Percentiles rank a stretch among this genome's conserved stretches.
These are phyloP conservation scores for Phytopythium litorale DNA, from an alignment of 352 stramenopile species.

Conservation along the genomic window DNA sequence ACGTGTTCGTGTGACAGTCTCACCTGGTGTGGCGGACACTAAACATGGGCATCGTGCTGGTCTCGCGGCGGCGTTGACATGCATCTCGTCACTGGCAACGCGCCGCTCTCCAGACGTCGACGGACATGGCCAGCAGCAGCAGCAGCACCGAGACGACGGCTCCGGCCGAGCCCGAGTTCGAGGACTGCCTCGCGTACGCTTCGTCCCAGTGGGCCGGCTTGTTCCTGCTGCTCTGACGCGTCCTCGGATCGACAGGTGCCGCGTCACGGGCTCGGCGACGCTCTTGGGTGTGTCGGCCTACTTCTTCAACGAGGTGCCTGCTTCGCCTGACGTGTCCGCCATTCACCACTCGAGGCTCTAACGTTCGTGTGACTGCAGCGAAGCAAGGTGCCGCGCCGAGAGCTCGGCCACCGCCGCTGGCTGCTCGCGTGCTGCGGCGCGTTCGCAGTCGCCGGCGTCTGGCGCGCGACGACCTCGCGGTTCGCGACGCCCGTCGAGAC, in stretches of 20 bases:
- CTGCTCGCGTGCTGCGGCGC: conserved; percentile 43
- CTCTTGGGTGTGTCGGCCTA: conserved; percentile 49
- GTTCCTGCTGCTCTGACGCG: too few relatives aligned
- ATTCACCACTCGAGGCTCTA: too few relatives aligned
- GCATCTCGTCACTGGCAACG: conserved; percentile 2
- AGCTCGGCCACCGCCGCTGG: conserved; percentile 54
- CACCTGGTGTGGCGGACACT: background rate
- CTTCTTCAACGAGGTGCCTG: conserved; percentile 47
- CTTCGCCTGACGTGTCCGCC: too few relatives aligned
- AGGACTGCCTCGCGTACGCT: conserved; percentile 30
- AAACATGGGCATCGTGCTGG: background rate
- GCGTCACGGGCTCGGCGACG: conserved; percentile 48
- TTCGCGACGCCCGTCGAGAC: conserved; percentile 21
- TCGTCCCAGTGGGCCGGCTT: background rate
- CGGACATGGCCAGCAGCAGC: background rate
- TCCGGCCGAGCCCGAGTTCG: conserved; percentile 5
- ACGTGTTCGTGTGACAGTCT: background rate
- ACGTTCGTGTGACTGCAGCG: conserved; percentile 13
- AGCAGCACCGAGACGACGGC: background rate
- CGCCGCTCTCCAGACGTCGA: background rate
- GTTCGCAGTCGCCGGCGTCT: conserved; percentile 43
- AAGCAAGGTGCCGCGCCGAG: conserved; percentile 31
- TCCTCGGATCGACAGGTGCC: conserved; percentile 30
- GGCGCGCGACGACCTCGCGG: conserved; percentile 43
- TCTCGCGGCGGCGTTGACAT: background rate